Base-by-base conservation (phyloP, 306 rosid genomes). In the Vigna angularis region DNA sequence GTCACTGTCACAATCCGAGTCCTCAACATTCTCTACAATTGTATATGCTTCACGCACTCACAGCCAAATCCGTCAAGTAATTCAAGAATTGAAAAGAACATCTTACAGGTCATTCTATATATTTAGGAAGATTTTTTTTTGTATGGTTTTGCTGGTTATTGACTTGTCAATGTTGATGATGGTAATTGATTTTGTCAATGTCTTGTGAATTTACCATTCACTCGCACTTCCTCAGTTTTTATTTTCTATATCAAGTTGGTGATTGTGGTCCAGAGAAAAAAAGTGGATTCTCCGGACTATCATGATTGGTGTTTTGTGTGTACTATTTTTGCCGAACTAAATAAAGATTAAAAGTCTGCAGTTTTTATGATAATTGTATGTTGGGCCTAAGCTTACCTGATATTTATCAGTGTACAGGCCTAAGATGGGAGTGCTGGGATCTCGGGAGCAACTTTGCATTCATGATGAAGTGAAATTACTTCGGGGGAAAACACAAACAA, bases 21-120 rank as follows among this genome's bases (percentile, higher is more conserved):
- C 38, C 26, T 20, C 89, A 38, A 68, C 78, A 9, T 84, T 79
- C 84, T 90, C 98, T 67, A 81, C 95, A 63, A 91, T 95, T 22
- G 59, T 92, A 16, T 94, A 94, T 74, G 77, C 98, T 5, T 92
- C 97, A 3, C 98, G 98, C 71, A 95, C 98, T 74, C 98, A 95
- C 87, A 95, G 98, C 85, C 98, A 95, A 84, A 90, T 92, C 73
- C 98, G 96, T 44, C 98, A 95, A 91, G 98, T 95, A 15, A 86
- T 95, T 86, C 87, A 82, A 79, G 98, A 95, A 85, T 74, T 95
- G 83, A 91, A 92, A 82, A 88, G 90, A 80, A 92, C 92, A 58
- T 82, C 91, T 69, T 95, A 95, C 84, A 89, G 98, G 98, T 95
- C 59, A 76, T 63, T 84, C 66, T 32, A 62, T 57, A 70, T 76